These are phyloP conservation scores for Meyerozyma athensensis DNA, from an alignment of 1,139 yeast species.

Conservation along the genomic window DNA sequence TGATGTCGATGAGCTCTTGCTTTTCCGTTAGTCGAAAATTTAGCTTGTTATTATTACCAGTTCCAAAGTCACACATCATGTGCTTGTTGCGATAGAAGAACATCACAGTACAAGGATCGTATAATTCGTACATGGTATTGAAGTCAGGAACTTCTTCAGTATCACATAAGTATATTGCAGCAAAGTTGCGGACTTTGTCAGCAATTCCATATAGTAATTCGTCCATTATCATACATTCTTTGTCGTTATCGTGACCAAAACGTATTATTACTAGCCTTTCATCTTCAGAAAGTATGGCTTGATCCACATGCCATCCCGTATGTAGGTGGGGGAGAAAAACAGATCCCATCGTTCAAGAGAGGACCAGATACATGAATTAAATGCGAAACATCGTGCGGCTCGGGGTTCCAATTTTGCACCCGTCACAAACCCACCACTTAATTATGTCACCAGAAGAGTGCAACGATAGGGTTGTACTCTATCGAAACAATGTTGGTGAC, in stretches of 20 bases:
- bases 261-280: conserved; percentile 83
- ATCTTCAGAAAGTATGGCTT: conserved; percentile 81
- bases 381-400: too few relatives aligned
- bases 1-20: conserved; percentile 86
- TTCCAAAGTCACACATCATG: conserved; percentile 98
- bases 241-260: conserved; percentile 76
- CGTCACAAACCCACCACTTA: background rate
- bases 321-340: conserved; percentile 82
- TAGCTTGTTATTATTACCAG: conserved; percentile 93
- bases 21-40: conserved; percentile 74
- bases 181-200: conserved; percentile 83
- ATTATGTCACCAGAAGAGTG: background rate
- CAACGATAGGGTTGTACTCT: too few relatives aligned
- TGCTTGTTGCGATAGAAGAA: conserved; percentile 91
- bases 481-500: background rate
- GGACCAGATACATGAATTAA: background rate
- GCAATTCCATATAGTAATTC: conserved; percentile 76
- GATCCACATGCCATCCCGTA: conserved; percentile 96
- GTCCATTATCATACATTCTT: conserved; percentile 87
- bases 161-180: conserved; percentile 83
- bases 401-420: background rate
- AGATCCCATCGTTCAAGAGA: conserved; percentile 58
- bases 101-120: conserved; percentile 90
- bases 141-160: conserved; percentile 87
- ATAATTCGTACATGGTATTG: conserved; percentile 86